phyloP scores from a whole-genome alignment of 768 basidiomycete genomes.

The Xerocomellus chrysenteron region DNA sequence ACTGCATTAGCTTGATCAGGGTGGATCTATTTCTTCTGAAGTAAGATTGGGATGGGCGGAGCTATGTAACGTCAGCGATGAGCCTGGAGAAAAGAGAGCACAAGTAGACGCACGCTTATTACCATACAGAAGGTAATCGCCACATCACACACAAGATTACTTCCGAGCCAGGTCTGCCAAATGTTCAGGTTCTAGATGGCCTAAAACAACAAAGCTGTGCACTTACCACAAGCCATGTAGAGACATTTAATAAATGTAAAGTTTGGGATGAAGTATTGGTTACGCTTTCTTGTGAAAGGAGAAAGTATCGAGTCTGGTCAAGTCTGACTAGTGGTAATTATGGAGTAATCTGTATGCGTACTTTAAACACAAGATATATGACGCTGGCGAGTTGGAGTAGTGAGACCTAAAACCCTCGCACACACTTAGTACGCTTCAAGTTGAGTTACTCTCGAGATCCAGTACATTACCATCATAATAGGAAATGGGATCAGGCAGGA shows the following conservation, averaged over 20 bases:
- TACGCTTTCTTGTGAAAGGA: not conserved
- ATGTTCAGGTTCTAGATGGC: not conserved
- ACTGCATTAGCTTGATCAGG: constrained; percentile 13
- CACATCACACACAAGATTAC: constrained; percentile 17
- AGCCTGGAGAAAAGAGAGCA: not conserved
- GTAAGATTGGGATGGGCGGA: constrained; percentile 9
- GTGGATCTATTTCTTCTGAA: constrained; percentile 1
- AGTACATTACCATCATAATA: constrained; percentile 17
- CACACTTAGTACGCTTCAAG: too few species aligned
- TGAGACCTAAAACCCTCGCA: constrained; percentile 13
- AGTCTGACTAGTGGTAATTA: not conserved
- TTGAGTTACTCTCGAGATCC: too few species aligned
- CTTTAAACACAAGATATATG: not conserved
- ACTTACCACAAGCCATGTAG: constrained; percentile 14
- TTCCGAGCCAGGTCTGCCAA: constrained; percentile 22
- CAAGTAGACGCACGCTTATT: constrained; percentile 3
- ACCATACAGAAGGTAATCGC: constrained; percentile 23
- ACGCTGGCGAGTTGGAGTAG: constrained; percentile 22
- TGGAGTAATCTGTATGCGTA: not conserved
- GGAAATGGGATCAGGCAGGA: not conserved
- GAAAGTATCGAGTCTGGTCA: too few species aligned
- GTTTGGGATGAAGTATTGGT: too few species aligned
- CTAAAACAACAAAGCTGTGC: too few species aligned
- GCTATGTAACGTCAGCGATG: constrained; percentile 2
- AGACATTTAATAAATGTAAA: not conserved